Percentiles rank a stretch among this genome's conserved stretches.
These are phyloP conservation scores for Tieghemiomyces parasiticus DNA, from an alignment of 192 early-diverging fungal species.

Conservation along the genomic window DNA sequence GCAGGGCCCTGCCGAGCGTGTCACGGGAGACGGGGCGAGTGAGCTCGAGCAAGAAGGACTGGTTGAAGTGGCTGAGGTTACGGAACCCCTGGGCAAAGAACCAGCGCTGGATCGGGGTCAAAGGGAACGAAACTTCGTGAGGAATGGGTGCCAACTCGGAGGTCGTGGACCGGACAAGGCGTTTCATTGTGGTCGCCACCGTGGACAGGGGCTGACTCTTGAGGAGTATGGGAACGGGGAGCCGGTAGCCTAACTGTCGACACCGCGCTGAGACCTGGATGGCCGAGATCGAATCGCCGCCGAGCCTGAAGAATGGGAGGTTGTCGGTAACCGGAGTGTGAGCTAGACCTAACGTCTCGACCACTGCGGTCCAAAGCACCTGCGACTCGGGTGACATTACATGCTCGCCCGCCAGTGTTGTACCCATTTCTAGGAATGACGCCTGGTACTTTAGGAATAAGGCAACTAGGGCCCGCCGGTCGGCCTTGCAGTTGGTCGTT, in stretches of 20 bases:
- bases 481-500: not conserved
- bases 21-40: no score
- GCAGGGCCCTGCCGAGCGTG: no score
- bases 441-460: not conserved
- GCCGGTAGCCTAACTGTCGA: not conserved
- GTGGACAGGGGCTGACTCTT: not conserved
- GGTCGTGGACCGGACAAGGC: no score
- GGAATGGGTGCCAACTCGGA: no score
- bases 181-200: not conserved
- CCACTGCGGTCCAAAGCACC: not conserved
- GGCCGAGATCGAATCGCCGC: not conserved
- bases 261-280: not conserved
- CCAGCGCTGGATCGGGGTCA: no score
- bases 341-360: not conserved
- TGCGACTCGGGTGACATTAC: not conserved
- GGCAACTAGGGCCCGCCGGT: not conserved
- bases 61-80: no score
- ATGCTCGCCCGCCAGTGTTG: not conserved
- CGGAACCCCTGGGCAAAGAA: no score
- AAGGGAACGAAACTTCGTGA: no score
- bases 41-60: no score
- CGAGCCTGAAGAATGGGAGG: not conserved
- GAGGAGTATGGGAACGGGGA: not conserved
- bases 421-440: not conserved
- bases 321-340: not conserved